Evolutionary conservation across 352 stramenopile genomes (phyloP).

Genomic region (Pythium grandisporangium): DNA sequence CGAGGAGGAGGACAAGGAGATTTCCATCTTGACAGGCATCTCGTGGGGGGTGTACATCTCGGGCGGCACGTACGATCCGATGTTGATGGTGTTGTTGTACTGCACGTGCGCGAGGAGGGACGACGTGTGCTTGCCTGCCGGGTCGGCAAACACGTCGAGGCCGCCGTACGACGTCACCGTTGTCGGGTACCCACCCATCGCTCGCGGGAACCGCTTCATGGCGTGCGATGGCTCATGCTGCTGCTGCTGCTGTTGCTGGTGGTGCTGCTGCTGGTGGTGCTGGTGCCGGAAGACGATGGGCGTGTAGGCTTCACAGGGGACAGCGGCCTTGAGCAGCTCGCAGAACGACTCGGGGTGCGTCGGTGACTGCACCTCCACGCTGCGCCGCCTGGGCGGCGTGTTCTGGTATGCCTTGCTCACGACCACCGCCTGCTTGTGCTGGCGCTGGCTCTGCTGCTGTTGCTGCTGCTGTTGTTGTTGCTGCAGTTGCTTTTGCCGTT

Average conservation of each 20-base stretch:
- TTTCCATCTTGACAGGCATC: not conserved
- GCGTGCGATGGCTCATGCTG: too few relatives aligned
- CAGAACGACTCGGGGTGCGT: slow-evolving; percentile 22
- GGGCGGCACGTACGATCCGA: slow-evolving; percentile 7
- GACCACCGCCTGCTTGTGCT: too few relatives aligned
- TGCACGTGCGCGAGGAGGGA: slow-evolving; percentile 22
- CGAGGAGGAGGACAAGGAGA: not conserved
- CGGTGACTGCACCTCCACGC: slow-evolving; percentile 8
- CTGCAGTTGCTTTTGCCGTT: not conserved
- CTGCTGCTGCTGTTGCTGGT: slow-evolving; percentile 33
- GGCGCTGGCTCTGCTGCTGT: slow-evolving; percentile 1
- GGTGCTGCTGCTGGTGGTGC: slow-evolving; percentile 35
- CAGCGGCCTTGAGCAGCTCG: slow-evolving; percentile 33
- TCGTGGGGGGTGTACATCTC: slow-evolving; percentile 1
- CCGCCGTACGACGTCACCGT: slow-evolving; percentile 19
- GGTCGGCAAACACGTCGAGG: slow-evolving; percentile 42
- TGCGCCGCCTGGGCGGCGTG: not conserved
- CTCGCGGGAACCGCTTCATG: slow-evolving; percentile 47
- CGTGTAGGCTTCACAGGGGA: too few relatives aligned
- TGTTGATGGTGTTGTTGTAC: slow-evolving; percentile 27
- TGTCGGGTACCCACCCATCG: slow-evolving; percentile 28
- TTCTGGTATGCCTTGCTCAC: too few relatives aligned
- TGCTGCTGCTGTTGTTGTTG: not conserved
- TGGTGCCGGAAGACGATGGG: slow-evolving; percentile 22
- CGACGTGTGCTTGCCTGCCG: slow-evolving; percentile 32